Evolutionary conservation across 2,329 filamentous ascomycete genomes (phyloP).

Genomic region (Penicillium sp.): DNA sequence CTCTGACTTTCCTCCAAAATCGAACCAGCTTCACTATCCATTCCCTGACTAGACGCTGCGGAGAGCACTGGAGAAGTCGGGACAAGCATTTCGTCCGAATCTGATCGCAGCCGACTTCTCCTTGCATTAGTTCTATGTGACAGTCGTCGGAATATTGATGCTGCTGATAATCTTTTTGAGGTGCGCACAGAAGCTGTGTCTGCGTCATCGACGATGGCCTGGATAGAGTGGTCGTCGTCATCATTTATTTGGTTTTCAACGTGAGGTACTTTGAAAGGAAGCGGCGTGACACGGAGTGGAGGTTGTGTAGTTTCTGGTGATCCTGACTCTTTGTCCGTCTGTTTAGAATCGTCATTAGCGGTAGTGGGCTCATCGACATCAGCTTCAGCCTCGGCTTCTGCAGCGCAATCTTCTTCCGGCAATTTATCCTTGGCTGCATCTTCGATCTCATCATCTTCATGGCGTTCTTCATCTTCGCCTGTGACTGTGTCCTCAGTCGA

Average conservation of each 20-base stretch:
- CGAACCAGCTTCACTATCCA: conserved; percentile 21
- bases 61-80: conserved; percentile 14
- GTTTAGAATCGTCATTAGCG: not conserved
- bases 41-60: conserved; percentile 24
- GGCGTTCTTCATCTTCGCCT: not conserved
- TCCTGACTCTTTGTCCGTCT: not conserved
- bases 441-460: not conserved
- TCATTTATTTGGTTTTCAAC: conserved; percentile 31
- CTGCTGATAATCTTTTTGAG: conserved; percentile 30
- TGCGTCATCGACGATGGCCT: conserved; percentile 55
- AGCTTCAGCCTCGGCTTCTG: too few species aligned
- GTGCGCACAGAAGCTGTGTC: conserved; percentile 26
- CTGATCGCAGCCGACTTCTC: conserved; percentile 17
- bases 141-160: conserved; percentile 22
- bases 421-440: not conserved
- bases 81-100: conserved; percentile 37
- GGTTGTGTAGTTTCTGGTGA: not conserved
- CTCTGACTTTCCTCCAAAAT: not conserved
- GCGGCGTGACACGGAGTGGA: conserved; percentile 12
- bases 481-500: not conserved
- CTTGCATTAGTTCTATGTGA: conserved; percentile 18
- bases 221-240: conserved; percentile 59
- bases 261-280: conserved; percentile 20
- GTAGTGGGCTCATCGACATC: not conserved
- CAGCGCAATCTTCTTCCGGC: not conserved